Evolutionary conservation across 2,329 filamentous ascomycete genomes (phyloP).

Genomic region (Arthrobotrys conoides): DNA sequence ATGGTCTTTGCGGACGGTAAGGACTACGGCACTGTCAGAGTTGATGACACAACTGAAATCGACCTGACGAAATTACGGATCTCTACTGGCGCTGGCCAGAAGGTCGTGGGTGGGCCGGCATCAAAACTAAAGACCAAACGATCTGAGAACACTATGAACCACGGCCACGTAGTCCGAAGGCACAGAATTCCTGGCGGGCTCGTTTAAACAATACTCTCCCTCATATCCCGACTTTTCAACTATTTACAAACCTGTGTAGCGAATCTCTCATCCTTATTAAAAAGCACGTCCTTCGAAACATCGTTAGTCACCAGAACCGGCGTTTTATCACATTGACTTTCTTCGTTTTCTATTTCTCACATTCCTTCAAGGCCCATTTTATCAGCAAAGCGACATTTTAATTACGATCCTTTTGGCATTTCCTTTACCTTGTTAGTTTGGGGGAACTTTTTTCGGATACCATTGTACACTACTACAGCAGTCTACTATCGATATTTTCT

Average conservation of each 20-base stretch:
- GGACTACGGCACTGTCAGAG: conserved; percentile 43
- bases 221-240: not conserved
- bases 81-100: conserved; percentile 35
- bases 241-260: conserved; percentile 1
- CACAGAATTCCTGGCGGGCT: conserved; percentile 30
- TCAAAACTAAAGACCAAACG: conserved; percentile 19
- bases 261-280: conserved; percentile 13
- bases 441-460: conserved; percentile 39
- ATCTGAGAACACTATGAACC: not conserved
- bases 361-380: conserved; percentile 16
- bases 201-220: not conserved
- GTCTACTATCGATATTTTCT: conserved; percentile 6
- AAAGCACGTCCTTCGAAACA: conserved; percentile 25
- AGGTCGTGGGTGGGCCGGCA: conserved; percentile 31
- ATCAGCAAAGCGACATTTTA: conserved; percentile 31
- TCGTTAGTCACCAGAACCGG: conserved; percentile 18
- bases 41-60: conserved; percentile 24
- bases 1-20: conserved; percentile 34
- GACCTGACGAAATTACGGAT: conserved; percentile 49
- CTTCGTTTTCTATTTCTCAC: conserved; percentile 11
- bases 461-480: conserved; percentile 49
- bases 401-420: conserved; percentile 28
- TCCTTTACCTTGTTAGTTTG: conserved; percentile 16
- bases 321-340: conserved; percentile 14
- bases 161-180: conserved; percentile 24